A percentile compares a stretch with the other conserved stretches of the same genome.
phyloP scores from a whole-genome alignment of 805 yeast species.

The Candida nemodendra region DNA sequence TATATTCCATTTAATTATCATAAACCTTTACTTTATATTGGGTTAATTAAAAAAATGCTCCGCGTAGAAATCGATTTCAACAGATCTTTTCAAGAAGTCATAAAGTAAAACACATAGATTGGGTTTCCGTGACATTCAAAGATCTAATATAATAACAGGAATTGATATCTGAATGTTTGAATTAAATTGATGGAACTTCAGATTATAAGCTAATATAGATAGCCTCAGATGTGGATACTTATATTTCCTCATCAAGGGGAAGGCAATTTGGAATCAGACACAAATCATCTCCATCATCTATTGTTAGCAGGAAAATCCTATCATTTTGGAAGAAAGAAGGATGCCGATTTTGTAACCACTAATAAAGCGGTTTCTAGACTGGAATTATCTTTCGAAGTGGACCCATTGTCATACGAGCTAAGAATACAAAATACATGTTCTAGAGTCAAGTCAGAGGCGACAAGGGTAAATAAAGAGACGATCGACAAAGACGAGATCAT shows the following conservation, averaged over 20 bases:
- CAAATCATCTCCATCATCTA: conserved; percentile 3
- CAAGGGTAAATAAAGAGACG: conserved; percentile 9
- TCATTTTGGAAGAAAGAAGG: conserved; percentile 15
- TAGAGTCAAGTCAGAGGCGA: conserved; percentile 8
- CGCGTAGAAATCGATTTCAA: too few species aligned
- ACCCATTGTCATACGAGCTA: conserved; percentile 1
- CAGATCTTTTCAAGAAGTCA: too few species aligned
- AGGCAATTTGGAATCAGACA: background rate
- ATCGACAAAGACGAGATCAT: conserved; percentile 7
- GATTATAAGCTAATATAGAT: too few species aligned
- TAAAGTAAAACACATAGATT: too few species aligned
- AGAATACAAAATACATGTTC: conserved; percentile 11
- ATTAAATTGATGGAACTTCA: too few species aligned
- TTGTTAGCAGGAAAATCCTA: conserved; percentile 7
- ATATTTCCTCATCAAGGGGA: conserved; percentile 9
- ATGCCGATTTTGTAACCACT: conserved; percentile 11
- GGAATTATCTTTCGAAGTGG: conserved; percentile 10
- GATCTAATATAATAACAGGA: too few species aligned
- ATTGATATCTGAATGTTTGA: too few species aligned
- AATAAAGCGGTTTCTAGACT: conserved; percentile 15
- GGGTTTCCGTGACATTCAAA: too few species aligned
- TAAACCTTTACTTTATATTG: too few species aligned
- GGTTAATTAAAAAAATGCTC: too few species aligned
- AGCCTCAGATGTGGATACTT: conserved; percentile 14
- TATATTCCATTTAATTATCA: too few species aligned